Percentiles rank a stretch among this genome's conserved stretches.
phyloP scores from a whole-genome alignment of 164 flowering plant species.

The Houttuynia cordata region DNA sequence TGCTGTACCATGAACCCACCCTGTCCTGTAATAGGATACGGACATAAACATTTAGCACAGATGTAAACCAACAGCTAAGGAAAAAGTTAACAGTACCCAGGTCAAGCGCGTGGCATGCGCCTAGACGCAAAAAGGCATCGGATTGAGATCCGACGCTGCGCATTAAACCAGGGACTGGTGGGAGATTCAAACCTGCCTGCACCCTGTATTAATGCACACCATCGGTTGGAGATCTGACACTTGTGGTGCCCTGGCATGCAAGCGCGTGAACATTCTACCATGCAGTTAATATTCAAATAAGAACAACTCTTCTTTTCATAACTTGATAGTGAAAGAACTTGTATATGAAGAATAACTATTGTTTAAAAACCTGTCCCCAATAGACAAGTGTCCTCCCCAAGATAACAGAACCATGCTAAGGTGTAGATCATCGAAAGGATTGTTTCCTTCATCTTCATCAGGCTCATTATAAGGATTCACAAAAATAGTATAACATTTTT shows the following conservation, averaged over 20 bases:
- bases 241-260: no score
- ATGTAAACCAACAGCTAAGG: neutral
- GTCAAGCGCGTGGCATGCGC: no score
- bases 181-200: no score
- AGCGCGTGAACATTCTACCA: neutral
- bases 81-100: neutral
- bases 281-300: neutral
- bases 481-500: constrained; percentile 49
- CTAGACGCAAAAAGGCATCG: no score
- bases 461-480: constrained; percentile 86
- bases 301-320: neutral
- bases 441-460: constrained; percentile 68
- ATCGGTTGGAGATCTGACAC: no score
- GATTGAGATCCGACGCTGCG: no score
- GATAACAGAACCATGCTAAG: neutral
- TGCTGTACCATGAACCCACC: constrained; percentile 92
- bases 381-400: neutral
- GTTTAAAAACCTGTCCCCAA: neutral
- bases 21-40: constrained; percentile 43
- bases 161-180: no score
- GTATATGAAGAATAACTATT: neutral
- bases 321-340: neutral
- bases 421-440: neutral
- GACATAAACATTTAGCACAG: neutral
- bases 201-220: no score